These are phyloP conservation scores for Aspergillus biplanus DNA, from an alignment of 495 filamentous ascomycete genomes.

Conservation along the genomic window DNA sequence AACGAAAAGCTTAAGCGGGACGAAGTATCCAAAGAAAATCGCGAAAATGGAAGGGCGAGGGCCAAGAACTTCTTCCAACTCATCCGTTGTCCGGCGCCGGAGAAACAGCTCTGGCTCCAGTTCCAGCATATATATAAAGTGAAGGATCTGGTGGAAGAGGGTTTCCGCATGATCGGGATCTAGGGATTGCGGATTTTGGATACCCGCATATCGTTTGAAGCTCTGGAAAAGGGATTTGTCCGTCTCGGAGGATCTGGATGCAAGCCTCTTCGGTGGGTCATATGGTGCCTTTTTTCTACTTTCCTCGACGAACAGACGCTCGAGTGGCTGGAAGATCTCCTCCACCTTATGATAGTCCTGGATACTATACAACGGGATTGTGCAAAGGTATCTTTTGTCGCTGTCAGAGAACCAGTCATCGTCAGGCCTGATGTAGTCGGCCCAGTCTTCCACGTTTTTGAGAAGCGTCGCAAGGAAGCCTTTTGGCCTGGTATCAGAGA, in stretches of 20 bases:
- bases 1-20: not conserved
- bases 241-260: too few relatives aligned
- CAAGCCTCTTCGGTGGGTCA: not conserved
- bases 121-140: constrained; percentile 10
- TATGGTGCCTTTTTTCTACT: not conserved
- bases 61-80: not conserved
- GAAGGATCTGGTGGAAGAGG: constrained; percentile 8
- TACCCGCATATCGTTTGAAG: not conserved
- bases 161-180: not conserved
- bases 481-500: not conserved
- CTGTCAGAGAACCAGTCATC: constrained; percentile 10
- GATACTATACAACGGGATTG: not conserved
- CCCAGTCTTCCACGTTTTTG: constrained; percentile 2
- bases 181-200: not conserved
- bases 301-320: constrained; percentile 7
- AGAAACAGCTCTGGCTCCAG: not conserved
- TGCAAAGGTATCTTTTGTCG: constrained; percentile 3
- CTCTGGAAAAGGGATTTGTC: not conserved
- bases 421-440: too few relatives aligned
- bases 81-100: not conserved
- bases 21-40: constrained; percentile 13
- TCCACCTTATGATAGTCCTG: not conserved
- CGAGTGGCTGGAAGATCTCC: constrained; percentile 1
- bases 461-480: constrained; percentile 1
- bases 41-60: not conserved